Evolutionary conservation across 2,329 filamentous ascomycete species (phyloP).

Genomic region (Verticillium dahliae): DNA sequence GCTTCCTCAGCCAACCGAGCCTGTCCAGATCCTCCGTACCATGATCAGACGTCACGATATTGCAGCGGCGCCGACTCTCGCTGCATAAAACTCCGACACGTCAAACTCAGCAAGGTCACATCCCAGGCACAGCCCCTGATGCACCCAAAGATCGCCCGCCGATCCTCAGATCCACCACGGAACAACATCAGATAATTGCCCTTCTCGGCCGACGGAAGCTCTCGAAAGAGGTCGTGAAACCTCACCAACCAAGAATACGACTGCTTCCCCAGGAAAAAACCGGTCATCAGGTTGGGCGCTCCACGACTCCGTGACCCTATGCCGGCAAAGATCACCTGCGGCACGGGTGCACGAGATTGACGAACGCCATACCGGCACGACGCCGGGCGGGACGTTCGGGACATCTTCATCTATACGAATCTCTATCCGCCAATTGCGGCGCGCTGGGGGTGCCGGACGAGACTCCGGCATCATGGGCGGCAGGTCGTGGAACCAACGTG

Average conservation of each 20-base stretch:
- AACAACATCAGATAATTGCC: not conserved
- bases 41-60: too few relatives aligned
- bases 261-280: not conserved
- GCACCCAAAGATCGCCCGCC: not conserved
- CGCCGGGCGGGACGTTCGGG: not conserved
- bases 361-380: not conserved
- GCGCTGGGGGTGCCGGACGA: not conserved
- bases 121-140: not conserved
- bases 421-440: not conserved
- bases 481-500: not conserved
- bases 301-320: not conserved
- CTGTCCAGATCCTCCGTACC: too few relatives aligned
- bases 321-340: not conserved
- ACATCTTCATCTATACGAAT: not conserved
- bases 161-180: not conserved
- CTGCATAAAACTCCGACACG: too few relatives aligned
- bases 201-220: not conserved
- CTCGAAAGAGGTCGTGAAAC: not conserved
- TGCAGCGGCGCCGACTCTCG: too few relatives aligned
- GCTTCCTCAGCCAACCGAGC: too few relatives aligned
- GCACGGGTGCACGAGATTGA: not conserved
- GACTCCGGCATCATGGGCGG: not conserved
- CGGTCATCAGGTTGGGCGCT: not conserved
- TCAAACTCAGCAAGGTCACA: not conserved
- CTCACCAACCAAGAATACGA: not conserved